Evolutionary conservation across 1,139 yeast species (phyloP).

Genomic region (Geotrichum macrosporum): DNA sequence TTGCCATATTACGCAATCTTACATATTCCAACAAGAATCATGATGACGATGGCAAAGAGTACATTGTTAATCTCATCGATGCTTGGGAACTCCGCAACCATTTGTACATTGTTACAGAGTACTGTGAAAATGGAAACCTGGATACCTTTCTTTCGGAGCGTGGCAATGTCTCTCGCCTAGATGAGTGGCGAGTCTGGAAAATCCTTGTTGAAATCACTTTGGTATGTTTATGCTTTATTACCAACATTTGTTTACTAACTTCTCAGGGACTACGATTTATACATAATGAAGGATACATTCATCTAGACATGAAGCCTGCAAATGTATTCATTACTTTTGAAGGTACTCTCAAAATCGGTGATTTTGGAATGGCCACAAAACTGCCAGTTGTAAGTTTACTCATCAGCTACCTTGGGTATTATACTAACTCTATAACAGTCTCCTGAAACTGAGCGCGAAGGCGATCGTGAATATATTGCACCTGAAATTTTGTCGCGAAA

Average conservation of each 20-base stretch:
- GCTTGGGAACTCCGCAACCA: slow-evolving; percentile 79
- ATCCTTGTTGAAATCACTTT: slow-evolving; percentile 72
- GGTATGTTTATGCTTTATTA: slow-evolving; percentile 22
- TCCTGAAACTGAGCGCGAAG: slow-evolving; percentile 74
- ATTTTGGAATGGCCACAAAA: slow-evolving; percentile 71
- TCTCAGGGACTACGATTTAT: slow-evolving; percentile 67
- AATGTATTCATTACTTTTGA: slow-evolving; percentile 91
- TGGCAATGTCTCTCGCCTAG: slow-evolving; percentile 69
- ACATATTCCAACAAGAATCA: slow-evolving; percentile 33
- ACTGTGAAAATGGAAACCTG: slow-evolving; percentile 89
- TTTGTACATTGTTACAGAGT: slow-evolving; percentile 90
- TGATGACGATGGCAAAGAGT: slow-evolving; percentile 67
- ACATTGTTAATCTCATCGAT: slow-evolving; percentile 71
- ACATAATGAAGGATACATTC: slow-evolving; percentile 72
- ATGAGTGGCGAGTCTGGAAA: slow-evolving; percentile 98
- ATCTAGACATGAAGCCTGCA: slow-evolving; percentile 90
- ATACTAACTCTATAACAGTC: slow-evolving; percentile 19
- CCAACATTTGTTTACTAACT: slow-evolving; percentile 11
- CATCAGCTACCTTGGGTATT: slow-evolving; percentile 44
- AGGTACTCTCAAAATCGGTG: slow-evolving; percentile 83
- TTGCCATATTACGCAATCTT: slow-evolving; percentile 47
- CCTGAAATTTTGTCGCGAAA: slow-evolving; percentile 87
- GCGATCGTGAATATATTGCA: slow-evolving; percentile 95
- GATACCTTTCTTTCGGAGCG: slow-evolving; percentile 75
- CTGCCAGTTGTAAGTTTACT: slow-evolving; percentile 38